Conservation (phyloP, 345 rosid genomes). For the Ceriops decandra region DNA sequence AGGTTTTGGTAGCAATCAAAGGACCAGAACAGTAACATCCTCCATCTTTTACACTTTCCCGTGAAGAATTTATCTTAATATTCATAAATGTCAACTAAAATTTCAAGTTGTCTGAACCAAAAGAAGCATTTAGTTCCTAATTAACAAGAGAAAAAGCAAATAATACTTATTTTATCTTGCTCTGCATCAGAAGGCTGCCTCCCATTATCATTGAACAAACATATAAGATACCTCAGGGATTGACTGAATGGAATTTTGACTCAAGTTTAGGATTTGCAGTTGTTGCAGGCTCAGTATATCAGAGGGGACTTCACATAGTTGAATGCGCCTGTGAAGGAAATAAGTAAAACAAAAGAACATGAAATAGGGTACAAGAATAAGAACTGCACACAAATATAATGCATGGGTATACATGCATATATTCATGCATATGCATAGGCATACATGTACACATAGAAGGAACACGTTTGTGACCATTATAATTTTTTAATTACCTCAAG, state of each 20-base stretch:
- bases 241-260: constrained; percentile 70
- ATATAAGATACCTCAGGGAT: constrained; percentile 54
- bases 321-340: constrained; percentile 55
- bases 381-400: neutral
- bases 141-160: neutral
- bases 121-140: neutral
- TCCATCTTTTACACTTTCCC: neutral
- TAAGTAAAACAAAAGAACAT: constrained; percentile 9
- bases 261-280: constrained; percentile 66
- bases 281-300: constrained; percentile 58
- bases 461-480: neutral
- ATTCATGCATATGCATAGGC: neutral
- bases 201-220: neutral
- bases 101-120: neutral
- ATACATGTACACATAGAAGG: neutral
- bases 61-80: neutral
- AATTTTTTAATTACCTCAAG: constrained; percentile 55
- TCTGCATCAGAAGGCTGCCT: too few relatives aligned
- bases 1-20: constrained; percentile 2
- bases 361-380: neutral
- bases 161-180: neutral
- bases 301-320: constrained; percentile 58
- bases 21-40: neutral
- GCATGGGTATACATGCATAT: neutral
- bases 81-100: neutral